Evolutionary conservation across 768 basidiomycete species (phyloP).

Genomic region (Kwoniella sp.): DNA sequence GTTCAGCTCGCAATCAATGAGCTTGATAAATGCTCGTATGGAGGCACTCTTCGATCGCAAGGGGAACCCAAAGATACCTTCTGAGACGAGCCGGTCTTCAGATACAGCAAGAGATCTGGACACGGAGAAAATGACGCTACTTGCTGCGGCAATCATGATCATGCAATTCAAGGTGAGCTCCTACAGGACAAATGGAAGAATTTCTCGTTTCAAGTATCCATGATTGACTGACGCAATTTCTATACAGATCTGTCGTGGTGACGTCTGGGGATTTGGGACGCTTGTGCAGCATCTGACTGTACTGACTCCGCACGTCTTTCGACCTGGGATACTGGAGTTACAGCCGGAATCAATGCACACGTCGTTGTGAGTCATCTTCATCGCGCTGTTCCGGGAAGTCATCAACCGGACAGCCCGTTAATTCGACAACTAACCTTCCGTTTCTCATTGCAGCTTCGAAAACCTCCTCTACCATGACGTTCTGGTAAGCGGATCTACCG

Average conservation of each 20-base stretch:
- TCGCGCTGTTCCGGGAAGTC: no score
- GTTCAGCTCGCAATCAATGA: conserved; percentile 26
- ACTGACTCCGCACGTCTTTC: conserved; percentile 25
- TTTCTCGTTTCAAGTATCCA: neutral
- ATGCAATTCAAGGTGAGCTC: conserved; percentile 45
- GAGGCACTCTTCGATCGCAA: conserved; percentile 12
- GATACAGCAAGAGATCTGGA: conserved; percentile 7
- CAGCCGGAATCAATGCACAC: conserved; percentile 30
- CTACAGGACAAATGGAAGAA: neutral
- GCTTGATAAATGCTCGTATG: conserved; percentile 16
- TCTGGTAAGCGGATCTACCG: conserved; percentile 28
- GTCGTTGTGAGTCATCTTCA: conserved; percentile 29
- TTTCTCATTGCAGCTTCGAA: conserved; percentile 32
- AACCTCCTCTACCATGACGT: conserved; percentile 44
- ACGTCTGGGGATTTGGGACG: conserved; percentile 42
- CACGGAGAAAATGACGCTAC: conserved; percentile 36
- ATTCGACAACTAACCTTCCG: no score
- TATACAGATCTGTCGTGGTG: conserved; percentile 42
- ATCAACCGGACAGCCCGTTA: no score
- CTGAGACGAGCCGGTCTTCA: neutral
- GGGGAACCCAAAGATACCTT: neutral
- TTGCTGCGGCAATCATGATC: conserved; percentile 42
- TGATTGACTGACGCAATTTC: conserved; percentile 1
- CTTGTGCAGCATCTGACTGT: conserved; percentile 26
- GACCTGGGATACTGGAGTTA: conserved; percentile 7